Evolutionary conservation across 495 filamentous ascomycete species (phyloP).

Genomic region (Neurospora intermedia): DNA sequence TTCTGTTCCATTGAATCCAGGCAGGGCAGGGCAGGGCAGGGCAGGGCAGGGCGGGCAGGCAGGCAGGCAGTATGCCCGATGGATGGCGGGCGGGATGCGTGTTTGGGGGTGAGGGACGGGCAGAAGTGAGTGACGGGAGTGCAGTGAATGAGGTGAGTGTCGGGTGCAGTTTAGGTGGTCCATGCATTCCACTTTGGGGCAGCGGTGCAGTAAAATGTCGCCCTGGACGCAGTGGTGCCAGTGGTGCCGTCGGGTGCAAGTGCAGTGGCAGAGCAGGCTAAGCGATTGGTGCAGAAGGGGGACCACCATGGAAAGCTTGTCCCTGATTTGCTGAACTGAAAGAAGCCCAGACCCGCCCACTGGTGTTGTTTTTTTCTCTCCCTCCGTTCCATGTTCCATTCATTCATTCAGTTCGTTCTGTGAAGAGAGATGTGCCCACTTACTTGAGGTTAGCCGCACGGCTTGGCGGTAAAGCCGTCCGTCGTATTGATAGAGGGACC

Average conservation of each 20-base stretch:
- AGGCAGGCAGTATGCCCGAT: too few relatives aligned
- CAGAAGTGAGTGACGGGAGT: neutral
- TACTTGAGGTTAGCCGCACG: neutral
- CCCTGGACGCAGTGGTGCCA: neutral
- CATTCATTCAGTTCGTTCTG: neutral
- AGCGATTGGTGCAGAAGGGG: neutral
- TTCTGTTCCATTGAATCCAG: neutral
- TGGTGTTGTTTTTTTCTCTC: neutral
- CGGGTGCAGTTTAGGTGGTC: neutral
- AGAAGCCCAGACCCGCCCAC: neutral
- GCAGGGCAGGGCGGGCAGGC: too few relatives aligned
- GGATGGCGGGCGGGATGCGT: neutral
- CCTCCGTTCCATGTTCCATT: neutral
- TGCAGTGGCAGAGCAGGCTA: neutral
- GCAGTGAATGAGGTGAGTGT: too few relatives aligned
- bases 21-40: too few relatives aligned
- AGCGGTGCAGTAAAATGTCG: neutral
- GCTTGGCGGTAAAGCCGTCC: constrained; percentile 1
- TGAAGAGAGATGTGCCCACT: neutral
- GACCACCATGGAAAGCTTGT: neutral
- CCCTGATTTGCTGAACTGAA: neutral
- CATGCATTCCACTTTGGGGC: neutral
- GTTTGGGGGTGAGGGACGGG: neutral
- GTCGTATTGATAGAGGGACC: neutral
- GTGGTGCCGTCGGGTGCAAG: neutral